Evolutionary conservation across 805 yeast species (phyloP), one percentile per base, ranked within the genome.

Genomic region (Ogataea kodamae): DNA sequence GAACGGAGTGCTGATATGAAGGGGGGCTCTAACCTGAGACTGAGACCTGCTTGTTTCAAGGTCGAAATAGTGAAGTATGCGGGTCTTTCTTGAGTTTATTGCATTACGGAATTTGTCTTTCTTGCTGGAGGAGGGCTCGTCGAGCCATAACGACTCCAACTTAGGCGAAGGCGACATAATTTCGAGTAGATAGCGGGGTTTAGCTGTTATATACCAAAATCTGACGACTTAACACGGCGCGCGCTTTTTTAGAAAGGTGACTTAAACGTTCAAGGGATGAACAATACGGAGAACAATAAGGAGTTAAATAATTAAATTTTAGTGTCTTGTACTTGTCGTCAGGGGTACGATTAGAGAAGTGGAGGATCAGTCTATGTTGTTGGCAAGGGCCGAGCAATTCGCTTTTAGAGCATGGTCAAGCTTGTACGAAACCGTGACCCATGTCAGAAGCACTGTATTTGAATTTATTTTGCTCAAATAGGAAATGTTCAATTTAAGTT

Each of bases 1-100:
- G 19, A 53, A 56, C 3, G 66, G 65, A 6, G 62, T 51, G 26
- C 61, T 52, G 16, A 61, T 58, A 30, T 37, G 26, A 18, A 34
- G 25, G 4, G 48, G 42, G 10, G 46, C 32, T 16, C 33, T 45
- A 24, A 28, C 29, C 20, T 26, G 12, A 5, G 28, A 10, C 14
- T 24, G 33, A 14, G 31, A 18, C 3, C 34, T 15, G 14, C 38
- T 45, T 7, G 22, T 22, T 8, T 44, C 46, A 10, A 49, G 28
- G 18, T 49, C 53, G 22, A 49, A 49, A 18, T 39, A 33, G 10
- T 45, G 47, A 7, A 49, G 35, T 8, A 49, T 9, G n/a, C 43
- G 48, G 2, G 40, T 25, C 6, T 48, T 22, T 28, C 33, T 45
- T 22, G 30, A 19, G 15, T 33, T 31, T 10, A 45, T n/a, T 7